Evolutionary conservation across 78 protist species (phyloP).

Genomic region (Protostelium mycophagum): DNA sequence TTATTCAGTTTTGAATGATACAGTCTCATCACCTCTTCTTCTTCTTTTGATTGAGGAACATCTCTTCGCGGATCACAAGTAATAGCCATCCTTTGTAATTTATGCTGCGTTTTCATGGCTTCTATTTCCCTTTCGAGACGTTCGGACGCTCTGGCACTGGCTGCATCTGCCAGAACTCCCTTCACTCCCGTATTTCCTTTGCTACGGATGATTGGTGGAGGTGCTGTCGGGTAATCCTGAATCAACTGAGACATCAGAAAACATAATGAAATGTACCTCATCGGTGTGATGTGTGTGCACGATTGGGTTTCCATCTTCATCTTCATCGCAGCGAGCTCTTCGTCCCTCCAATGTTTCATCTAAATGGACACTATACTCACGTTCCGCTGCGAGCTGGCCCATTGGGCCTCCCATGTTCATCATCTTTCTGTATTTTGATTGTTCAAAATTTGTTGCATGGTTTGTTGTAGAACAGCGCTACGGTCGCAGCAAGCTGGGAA

Average conservation of each 20-base stretch:
- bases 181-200: background rate
- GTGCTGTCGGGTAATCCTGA: background rate
- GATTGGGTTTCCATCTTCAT: background rate
- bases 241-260: background rate
- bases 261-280: background rate
- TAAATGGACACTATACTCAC: background rate
- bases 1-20: background rate
- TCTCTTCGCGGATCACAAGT: background rate
- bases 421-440: background rate
- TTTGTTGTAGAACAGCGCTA: background rate
- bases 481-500: background rate
- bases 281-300: background rate
- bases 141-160: background rate
- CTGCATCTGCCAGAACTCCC: background rate
- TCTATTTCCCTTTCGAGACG: background rate
- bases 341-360: background rate
- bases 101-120: background rate
- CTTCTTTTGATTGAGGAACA: background rate
- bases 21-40: background rate
- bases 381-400: background rate
- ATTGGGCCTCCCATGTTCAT: no score
- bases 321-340: background rate
- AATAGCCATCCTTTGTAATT: background rate
- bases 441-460: background rate
- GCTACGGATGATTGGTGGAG: background rate